Base-by-base conservation (phyloP, 495 filamentous ascomycete species). In the Aspergillus affinis region DNA sequence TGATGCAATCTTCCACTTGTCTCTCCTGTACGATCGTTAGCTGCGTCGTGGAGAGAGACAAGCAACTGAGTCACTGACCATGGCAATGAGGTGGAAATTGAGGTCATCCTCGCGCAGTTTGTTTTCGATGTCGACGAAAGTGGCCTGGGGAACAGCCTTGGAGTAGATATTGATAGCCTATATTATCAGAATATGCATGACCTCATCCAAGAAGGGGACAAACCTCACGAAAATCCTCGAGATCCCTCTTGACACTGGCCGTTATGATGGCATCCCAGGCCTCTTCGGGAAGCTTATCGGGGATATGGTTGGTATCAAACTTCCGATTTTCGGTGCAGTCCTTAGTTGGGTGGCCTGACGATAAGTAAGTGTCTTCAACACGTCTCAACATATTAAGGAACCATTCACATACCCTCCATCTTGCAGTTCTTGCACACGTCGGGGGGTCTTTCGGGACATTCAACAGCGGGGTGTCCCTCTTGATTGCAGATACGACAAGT, bases 381-480 rank as follows among this genome's bases (percentile, higher is more conserved):
- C 4, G 23, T 26, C 13, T 13, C 18, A 19, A 15, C 45, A 21
- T 9, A 20, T 53, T 57, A 50, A 45, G 6, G 18, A 64, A 51
- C 51, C 56, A 32, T 62, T 18, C 26, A 61, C 71, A 67, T 73
- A 89, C 90, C 92, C 75, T 90, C 85, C 52, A 82, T 57, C 54
- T 82, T 77, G 69, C 93, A 98, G 68, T 93, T 91, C 56, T 81
- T 84, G 81, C 93, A 98, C 7, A 83, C 65, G 20, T 78, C 69
- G 7, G 86, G 75, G 3, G 84, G 84, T 58, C 80, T 83, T 1
- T 84, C 73, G 0, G 92, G 91, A 61, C 93, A 97, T 47, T 91
- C 85, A 27, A 81, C 74, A 17, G 87, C 79, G 15, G 76, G 81
- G 60, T 95, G 92, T 4, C 91, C 91, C 61, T 90, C 79, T 67